A percentile compares a stretch with the other conserved stretches of the same genome.
Conservation (phyloP, 2,329 filamentous ascomycete genomes). For the Cladosporium sp. region DNA sequence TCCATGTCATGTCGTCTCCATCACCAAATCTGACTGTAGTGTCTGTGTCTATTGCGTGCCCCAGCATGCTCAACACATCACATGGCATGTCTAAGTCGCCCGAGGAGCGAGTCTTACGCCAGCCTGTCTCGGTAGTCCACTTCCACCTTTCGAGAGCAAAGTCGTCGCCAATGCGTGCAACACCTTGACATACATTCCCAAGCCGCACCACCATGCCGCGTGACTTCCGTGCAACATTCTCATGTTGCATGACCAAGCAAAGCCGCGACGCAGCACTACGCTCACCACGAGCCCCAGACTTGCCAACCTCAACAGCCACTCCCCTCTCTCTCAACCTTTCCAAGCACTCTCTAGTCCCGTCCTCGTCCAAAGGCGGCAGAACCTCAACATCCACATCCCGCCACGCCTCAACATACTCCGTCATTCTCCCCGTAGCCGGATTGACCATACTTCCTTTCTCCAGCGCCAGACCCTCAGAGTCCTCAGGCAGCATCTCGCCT, state of each 20-base stretch:
- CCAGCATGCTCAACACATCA: neutral
- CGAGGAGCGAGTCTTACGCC: neutral
- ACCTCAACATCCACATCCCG: constrained; percentile 36
- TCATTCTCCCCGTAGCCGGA: constrained; percentile 47
- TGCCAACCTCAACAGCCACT: neutral
- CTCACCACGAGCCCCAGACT: neutral
- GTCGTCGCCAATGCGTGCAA: constrained; percentile 2
- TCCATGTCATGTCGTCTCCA: neutral
- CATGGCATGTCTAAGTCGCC: neutral
- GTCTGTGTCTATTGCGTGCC: neutral
- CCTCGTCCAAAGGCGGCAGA: neutral
- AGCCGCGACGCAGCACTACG: neutral
- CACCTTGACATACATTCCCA: constrained; percentile 3
- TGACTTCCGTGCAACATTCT: neutral
- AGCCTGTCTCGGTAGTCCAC: neutral
- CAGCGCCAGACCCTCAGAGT: constrained; percentile 38
- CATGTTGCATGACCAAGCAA: constrained; percentile 3
- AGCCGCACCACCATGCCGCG: constrained; percentile 4
- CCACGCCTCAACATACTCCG: constrained; percentile 49
- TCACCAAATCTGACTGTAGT: neutral
- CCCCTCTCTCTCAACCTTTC: neutral
- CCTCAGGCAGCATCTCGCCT: constrained; percentile 50
- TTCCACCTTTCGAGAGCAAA: constrained; percentile 5
- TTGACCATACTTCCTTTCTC: constrained; percentile 61
- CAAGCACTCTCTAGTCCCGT: neutral